Conservation (phyloP, 1,284 basidiomycete species). For the Mycena citricolor region DNA sequence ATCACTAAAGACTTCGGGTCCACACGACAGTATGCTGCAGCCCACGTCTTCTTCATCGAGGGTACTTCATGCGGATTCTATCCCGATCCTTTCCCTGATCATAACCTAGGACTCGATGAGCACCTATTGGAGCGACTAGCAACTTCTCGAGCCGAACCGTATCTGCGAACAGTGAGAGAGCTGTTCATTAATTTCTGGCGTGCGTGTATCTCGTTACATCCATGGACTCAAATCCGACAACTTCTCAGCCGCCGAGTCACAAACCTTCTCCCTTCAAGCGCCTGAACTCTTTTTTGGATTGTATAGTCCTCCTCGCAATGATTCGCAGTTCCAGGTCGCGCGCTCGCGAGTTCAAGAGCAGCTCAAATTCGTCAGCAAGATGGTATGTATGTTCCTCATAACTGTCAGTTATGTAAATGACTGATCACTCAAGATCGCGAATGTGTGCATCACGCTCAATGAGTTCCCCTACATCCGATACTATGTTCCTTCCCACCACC, state of each 20-base stretch:
- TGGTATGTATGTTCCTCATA: conserved; percentile 43
- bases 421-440: conserved; percentile 66
- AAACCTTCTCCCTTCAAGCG: conserved; percentile 75
- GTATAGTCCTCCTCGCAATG: conserved; percentile 78
- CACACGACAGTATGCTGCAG: conserved; percentile 78
- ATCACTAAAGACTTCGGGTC: conserved; percentile 84
- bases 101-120: conserved; percentile 63
- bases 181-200: conserved; percentile 90
- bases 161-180: conserved; percentile 74
- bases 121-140: conserved; percentile 73
- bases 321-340: conserved; percentile 57
- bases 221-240: conserved; percentile 5
- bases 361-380: conserved; percentile 70
- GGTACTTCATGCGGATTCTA: conserved; percentile 44
- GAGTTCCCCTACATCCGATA: conserved; percentile 96
- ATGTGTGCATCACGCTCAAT: conserved; percentile 88
- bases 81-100: neutral
- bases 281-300: conserved; percentile 84
- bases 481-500: conserved; percentile 83
- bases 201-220: conserved; percentile 33
- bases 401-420: conserved; percentile 21
- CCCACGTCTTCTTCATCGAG: conserved; percentile 95
- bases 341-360: conserved; percentile 80
- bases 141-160: conserved; percentile 67
- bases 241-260: conserved; percentile 75